Percentiles rank a stretch among this genome's conserved stretches.
These are phyloP conservation scores for Pleurotus sapidus DNA, from an alignment of 768 basidiomycete genomes.

Conservation along the genomic window DNA sequence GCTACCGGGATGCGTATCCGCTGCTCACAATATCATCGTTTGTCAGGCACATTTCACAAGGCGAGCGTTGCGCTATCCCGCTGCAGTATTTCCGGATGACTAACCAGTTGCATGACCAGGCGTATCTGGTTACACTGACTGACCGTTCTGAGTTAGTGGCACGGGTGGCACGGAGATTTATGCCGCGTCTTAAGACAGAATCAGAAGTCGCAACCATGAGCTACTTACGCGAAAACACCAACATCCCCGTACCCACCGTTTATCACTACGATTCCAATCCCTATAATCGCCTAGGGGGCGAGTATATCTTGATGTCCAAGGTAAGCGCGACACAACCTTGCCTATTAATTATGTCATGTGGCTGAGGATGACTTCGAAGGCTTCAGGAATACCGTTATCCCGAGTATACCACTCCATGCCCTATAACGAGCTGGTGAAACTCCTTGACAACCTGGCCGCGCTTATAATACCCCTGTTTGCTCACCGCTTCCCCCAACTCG, in stretches of 20 bases:
- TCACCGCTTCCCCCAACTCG: conserved; percentile 73
- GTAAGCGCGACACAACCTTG: conserved; percentile 33
- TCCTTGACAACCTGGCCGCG: conserved; percentile 67
- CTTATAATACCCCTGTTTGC: conserved; percentile 73
- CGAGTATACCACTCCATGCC: conserved; percentile 70
- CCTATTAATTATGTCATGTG: conserved; percentile 12
- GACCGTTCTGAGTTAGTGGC: conserved; percentile 66
- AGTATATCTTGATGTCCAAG: conserved; percentile 87
- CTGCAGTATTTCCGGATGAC: background rate
- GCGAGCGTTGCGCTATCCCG: conserved; percentile 23
- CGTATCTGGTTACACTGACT: conserved; percentile 69
- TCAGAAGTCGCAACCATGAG: conserved; percentile 85
- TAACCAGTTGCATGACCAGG: conserved; percentile 37
- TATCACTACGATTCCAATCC: conserved; percentile 82
- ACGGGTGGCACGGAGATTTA: conserved; percentile 79
- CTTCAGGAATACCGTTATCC: conserved; percentile 67
- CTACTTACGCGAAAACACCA: conserved; percentile 70
- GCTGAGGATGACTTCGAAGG: conserved; percentile 38
- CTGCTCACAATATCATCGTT: conserved; percentile 5
- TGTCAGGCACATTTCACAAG: conserved; percentile 82
- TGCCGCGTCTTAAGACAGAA: conserved; percentile 84
- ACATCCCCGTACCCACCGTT: conserved; percentile 71
- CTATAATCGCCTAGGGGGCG: conserved; percentile 79
- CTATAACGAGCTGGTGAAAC: conserved; percentile 57
- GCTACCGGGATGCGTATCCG: conserved; percentile 7